These are phyloP conservation scores for Calcarisporium arbuscula DNA, from an alignment of 2,329 filamentous ascomycete species.

Conservation along the genomic window DNA sequence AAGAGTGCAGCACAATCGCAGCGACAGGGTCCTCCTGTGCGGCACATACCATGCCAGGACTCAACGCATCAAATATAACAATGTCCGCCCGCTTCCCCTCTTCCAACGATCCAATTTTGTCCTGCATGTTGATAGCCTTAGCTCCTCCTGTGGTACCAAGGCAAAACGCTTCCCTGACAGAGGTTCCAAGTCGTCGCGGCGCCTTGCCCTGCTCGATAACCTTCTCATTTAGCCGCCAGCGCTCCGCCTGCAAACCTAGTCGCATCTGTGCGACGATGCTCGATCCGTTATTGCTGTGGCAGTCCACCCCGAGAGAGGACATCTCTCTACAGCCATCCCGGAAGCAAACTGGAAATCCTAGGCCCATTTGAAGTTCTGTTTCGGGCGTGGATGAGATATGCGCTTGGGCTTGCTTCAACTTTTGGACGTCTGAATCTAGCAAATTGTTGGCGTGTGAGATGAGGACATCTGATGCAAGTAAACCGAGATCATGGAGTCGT, in stretches of 20 bases:
- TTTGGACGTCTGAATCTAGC: conserved; percentile 23
- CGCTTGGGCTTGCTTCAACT: conserved; percentile 24
- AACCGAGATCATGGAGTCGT: no score
- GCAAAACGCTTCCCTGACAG: conserved; percentile 39
- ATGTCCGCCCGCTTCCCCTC: conserved; percentile 42
- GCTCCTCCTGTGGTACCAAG: conserved; percentile 42
- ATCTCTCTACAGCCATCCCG: conserved; percentile 11
- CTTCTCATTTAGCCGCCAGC: conserved; percentile 11
- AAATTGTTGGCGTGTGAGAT: conserved; percentile 23
- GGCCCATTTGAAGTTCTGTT: conserved; percentile 45
- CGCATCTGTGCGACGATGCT: conserved; percentile 13
- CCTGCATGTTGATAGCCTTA: conserved; percentile 32
- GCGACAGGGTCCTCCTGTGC: conserved; percentile 39
- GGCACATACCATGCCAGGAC: conserved; percentile 11
- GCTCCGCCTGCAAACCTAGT: conserved; percentile 11
- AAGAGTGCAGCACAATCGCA: conserved; percentile 46
- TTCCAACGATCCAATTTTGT: conserved; percentile 36
- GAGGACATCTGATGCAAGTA: conserved; percentile 11
- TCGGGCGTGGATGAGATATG: conserved; percentile 39
- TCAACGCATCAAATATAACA: conserved; percentile 35
- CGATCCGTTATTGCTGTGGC: conserved; percentile 12
- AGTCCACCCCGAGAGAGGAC: conserved; percentile 14
- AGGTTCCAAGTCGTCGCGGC: neutral
- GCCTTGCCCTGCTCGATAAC: neutral
- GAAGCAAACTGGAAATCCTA: conserved; percentile 17